These are phyloP conservation scores for Lipomyces yarrowii DNA, from an alignment of 1,139 yeast species.

Conservation along the genomic window DNA sequence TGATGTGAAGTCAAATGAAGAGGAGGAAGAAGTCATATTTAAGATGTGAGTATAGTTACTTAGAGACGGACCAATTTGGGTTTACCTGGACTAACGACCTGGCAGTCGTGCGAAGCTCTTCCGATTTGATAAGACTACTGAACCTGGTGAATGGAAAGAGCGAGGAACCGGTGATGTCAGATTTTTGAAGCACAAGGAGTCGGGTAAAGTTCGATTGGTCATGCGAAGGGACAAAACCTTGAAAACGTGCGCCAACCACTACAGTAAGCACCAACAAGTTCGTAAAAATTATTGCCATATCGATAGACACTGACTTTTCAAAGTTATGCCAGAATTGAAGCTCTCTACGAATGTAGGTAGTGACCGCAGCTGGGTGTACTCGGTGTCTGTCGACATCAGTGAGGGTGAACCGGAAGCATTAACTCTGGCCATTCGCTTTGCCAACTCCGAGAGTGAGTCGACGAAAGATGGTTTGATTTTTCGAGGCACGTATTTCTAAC, in stretches of 20 bases:
- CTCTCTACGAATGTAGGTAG: conserved; percentile 94
- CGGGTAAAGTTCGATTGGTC: conserved; percentile 80
- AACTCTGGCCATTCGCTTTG: conserved; percentile 95
- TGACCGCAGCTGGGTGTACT: conserved; percentile 98
- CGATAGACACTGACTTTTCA: background rate
- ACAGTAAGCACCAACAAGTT: conserved; percentile 43
- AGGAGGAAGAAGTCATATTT: conserved; percentile 84
- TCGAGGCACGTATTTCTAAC: background rate
- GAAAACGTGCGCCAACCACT: conserved; percentile 97
- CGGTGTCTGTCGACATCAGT: conserved; percentile 89
- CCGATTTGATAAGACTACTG: conserved; percentile 75
- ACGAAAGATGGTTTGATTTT: too few species aligned
- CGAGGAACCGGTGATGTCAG: conserved; percentile 99
- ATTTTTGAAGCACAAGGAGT: conserved; percentile 83
- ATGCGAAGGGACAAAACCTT: conserved; percentile 99
- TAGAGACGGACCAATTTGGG: background rate
- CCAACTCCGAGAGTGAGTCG: conserved; percentile 72
- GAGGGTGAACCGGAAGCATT: conserved; percentile 97
- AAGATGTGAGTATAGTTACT: conserved; percentile 55
- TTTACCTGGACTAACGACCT: conserved; percentile 3
- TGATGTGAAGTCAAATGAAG: conserved; percentile 96
- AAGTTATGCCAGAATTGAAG: conserved; percentile 72
- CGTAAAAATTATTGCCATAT: background rate
- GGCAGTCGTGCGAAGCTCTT: conserved; percentile 81
- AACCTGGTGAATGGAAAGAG: conserved; percentile 93